Evolutionary conservation across 1,139 yeast species (phyloP).

Genomic region (Yarrowia galli): DNA sequence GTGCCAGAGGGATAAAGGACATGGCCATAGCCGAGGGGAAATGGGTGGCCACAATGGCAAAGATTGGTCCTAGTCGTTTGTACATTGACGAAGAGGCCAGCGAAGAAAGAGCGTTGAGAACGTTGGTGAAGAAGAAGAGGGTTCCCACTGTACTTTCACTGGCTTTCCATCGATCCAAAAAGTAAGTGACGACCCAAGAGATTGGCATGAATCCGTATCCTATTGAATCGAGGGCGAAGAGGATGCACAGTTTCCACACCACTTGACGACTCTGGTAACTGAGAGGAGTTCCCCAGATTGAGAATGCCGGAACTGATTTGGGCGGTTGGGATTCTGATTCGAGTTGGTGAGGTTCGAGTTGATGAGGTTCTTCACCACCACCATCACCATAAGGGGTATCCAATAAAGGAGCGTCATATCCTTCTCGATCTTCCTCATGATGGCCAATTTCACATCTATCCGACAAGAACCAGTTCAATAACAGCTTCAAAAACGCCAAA

Average conservation of each 20-base stretch:
- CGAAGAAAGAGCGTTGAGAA: constrained; percentile 67
- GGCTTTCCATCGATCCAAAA: constrained; percentile 52
- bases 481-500: constrained; percentile 63
- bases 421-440: not conserved
- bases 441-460: constrained; percentile 59
- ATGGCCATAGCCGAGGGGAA: constrained; percentile 77
- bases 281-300: constrained; percentile 40
- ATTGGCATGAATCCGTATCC: constrained; percentile 89
- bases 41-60: constrained; percentile 77
- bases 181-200: constrained; percentile 87
- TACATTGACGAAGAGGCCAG: constrained; percentile 76
- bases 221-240: constrained; percentile 76
- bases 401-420: constrained; percentile 9
- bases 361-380: too few species aligned
- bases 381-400: not conserved
- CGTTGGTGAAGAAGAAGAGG: constrained; percentile 67
- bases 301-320: too few species aligned
- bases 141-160: constrained; percentile 53
- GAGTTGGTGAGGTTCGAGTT: too few species aligned
- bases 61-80: constrained; percentile 74
- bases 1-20: constrained; percentile 60
- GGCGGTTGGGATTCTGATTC: constrained; percentile 20
- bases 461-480: constrained; percentile 62
- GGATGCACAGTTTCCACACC: constrained; percentile 55
- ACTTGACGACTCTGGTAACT: constrained; percentile 42